Conservation (phyloP, 2,329 filamentous ascomycete genomes). For the Tolypocladium ophioglossoides region DNA sequence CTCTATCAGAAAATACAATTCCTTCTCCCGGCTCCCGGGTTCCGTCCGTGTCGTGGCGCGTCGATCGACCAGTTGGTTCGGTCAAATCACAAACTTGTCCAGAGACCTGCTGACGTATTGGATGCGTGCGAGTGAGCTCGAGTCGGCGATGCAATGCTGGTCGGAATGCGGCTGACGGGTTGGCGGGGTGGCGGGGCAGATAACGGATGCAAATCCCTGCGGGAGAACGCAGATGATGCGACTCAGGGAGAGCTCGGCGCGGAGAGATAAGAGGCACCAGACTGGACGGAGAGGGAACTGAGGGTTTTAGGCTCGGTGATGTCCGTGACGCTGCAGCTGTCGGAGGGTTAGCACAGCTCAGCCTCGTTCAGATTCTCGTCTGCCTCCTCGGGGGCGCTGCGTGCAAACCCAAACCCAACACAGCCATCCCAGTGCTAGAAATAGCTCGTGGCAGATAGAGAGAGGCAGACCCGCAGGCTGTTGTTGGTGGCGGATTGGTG, state of each 20-base stretch:
- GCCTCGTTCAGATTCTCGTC: neutral
- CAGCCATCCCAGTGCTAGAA: neutral
- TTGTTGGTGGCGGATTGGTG: neutral
- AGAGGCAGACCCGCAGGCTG: neutral
- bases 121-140: neutral
- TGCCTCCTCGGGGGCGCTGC: neutral
- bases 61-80: neutral
- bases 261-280: neutral
- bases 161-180: slow-evolving; percentile 3
- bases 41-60: neutral
- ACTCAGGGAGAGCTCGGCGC: neutral
- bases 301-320: neutral
- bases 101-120: neutral
- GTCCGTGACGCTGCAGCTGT: neutral
- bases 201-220: neutral
- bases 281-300: neutral
- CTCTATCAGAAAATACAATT: neutral
- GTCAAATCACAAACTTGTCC: neutral
- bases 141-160: slow-evolving; percentile 1
- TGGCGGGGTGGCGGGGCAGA: slow-evolving; percentile 1
- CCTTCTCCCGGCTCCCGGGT: neutral
- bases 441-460: neutral
- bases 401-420: neutral
- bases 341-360: neutral
- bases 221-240: neutral